Base-by-base conservation (phyloP, 805 yeast species). In the Kodamaea nitidulidarum region DNA sequence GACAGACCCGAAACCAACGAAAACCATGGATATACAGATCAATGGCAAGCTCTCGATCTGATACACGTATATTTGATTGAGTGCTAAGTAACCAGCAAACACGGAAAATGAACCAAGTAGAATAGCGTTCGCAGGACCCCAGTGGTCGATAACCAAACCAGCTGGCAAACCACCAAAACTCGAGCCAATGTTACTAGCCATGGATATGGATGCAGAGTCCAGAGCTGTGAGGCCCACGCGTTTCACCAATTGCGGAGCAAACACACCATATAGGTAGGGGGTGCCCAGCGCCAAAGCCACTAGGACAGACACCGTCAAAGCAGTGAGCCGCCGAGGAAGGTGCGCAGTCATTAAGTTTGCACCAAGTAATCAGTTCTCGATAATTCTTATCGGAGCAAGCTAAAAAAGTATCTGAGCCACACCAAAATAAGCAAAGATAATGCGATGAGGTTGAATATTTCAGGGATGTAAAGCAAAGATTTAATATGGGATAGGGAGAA, bases 201-300 rank as follows among this genome's bases (percentile, higher is more conserved):
- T 61, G 0, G 91, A 78, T 4, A 84, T 65, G 10, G 75, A 70
- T 2, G 88, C 84, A 6, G 88, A 76, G 45, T 76, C 77, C 0
- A 77, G 64, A 0, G 83, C 73, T 0, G 81, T 71, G 18, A 84
- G 65, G 0, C 77, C 71, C 16, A 83, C 76, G 47, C 70, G 62
- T 17, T 67, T 61, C 18, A 81, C 71, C 45, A 84, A 61, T 53
- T 84, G 88, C 2, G 91, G 90, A 1, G 88, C 80, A 53, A 78
- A 84, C n/a, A 78, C 76, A 0, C 90, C 85, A 54, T 78, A 84
- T 10, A 82, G 62, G 50, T 84, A 84, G 0, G 87, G 84, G 2
- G 88, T 83, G 2, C 93, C 91, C 3, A 87, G 73, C 0, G 83
- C 88, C 34, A 83, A 50, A 0, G 85, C 73, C 7, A 80, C 80